Evolutionary conservation across 2,329 filamentous ascomycete genomes (phyloP).

Genomic region (Fusarium sambucinum): DNA sequence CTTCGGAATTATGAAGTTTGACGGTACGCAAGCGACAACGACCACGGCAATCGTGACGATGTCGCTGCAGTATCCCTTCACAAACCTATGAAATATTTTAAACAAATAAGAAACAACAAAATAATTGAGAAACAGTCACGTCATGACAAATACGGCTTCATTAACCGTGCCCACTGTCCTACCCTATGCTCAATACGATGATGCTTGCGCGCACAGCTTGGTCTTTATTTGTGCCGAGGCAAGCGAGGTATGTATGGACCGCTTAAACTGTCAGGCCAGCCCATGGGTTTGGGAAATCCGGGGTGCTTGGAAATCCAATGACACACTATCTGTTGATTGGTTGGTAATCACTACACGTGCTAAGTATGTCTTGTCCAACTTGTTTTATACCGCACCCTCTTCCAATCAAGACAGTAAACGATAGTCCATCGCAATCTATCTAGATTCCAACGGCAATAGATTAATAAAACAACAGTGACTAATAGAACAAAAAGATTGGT

Average conservation of each 20-base stretch:
- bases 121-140: background rate
- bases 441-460: background rate
- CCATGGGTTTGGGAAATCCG: conserved; percentile 20
- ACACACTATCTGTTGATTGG: conserved; percentile 22
- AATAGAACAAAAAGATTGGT: background rate
- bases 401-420: background rate
- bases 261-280: conserved; percentile 2
- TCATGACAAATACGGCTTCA: background rate
- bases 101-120: background rate
- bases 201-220: conserved; percentile 2
- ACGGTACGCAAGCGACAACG: background rate
- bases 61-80: rapidly evolving
- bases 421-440: background rate
- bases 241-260: conserved; percentile 12
- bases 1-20: too few relatives aligned
- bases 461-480: background rate
- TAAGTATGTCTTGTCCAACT: conserved; percentile 1
- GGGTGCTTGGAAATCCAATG: conserved; percentile 29
- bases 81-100: rapidly evolving
- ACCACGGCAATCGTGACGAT: background rate
- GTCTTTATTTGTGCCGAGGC: conserved; percentile 16
- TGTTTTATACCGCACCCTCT: conserved; percentile 1
- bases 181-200: conserved; percentile 6
- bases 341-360: conserved; percentile 7
- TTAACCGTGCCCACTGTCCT: background rate